Evolutionary conservation across 2,329 filamentous ascomycete species (phyloP), one percentile per base, ranked within the genome.

Genomic region (Sarocladiaceae sp.): DNA sequence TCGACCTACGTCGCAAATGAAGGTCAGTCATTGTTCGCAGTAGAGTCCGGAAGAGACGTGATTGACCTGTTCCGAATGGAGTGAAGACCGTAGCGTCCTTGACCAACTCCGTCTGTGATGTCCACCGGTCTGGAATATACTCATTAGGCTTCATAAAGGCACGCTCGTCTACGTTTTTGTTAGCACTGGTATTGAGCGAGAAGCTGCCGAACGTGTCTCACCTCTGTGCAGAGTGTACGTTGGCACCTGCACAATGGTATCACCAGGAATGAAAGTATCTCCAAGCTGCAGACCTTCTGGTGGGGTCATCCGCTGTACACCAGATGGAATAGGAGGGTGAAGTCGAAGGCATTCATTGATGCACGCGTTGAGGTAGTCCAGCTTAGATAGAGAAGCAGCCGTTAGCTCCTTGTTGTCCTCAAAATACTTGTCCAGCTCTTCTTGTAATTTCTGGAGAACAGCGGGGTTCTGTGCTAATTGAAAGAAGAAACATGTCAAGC

Each of bases 341-440:
- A 68, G 50, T 1, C 65, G 53, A 23, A 68, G 51, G 0, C 60
- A 45, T 48, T 70, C 67, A 44, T 68, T 58, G 48, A 69, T 64
- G 32, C 55, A 52, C 13, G 60, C 65, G 43, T 63, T 55, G 12
- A 66, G 54, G 37, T 56, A 53, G 35, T 48, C 32, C 23, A 55
- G 43, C 43, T 49, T 52, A 10, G 37, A 23, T 19, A 41, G n/a
- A 4, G 23, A n/a, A 15, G 23, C 15, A 4, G 37, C 37, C 3
- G 7, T 16, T 6, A 24, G 23, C 37, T 41, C 37, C 4, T 27
- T 15, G 23, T 41, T 41, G 23, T 41, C 18, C n/a, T 4, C 10
- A 11, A 18, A 29, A 15, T 41, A 41, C 23, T 18, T 12, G n/a
- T 41, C 37, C 9, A 46, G 9, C 23, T 43, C 31, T 15, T 26